Evolutionary conservation across 768 basidiomycete genomes (phyloP).

Genomic region (Mycena metata): DNA sequence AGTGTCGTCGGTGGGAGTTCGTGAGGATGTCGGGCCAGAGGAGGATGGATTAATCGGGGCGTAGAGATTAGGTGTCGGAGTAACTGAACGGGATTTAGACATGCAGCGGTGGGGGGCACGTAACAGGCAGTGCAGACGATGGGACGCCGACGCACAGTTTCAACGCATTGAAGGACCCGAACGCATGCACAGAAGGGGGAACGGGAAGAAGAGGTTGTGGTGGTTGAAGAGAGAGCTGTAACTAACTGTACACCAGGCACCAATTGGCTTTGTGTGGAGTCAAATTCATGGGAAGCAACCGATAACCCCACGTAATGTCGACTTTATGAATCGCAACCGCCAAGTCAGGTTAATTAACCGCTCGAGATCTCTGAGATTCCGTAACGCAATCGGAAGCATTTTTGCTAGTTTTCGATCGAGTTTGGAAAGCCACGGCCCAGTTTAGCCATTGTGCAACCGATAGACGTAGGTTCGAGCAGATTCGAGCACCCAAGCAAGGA

Average conservation of each 20-base stretch:
- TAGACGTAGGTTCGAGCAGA: background rate
- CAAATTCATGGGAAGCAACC: slow-evolving; percentile 34
- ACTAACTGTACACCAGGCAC: slow-evolving; percentile 20
- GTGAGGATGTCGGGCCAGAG: slow-evolving; percentile 57
- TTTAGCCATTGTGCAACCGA: background rate
- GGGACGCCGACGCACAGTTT: slow-evolving; percentile 35
- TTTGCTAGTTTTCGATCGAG: background rate
- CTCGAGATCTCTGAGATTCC: slow-evolving; percentile 19
- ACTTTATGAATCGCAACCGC: slow-evolving; percentile 36
- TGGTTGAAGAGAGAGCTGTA: slow-evolving; percentile 10
- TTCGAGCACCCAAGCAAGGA: too few relatives aligned
- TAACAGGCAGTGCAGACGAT: slow-evolving; percentile 35
- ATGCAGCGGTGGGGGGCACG: slow-evolving; percentile 54
- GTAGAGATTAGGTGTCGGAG: slow-evolving; percentile 58
- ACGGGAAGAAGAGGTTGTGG: slow-evolving; percentile 22
- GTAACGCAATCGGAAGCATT: slow-evolving; percentile 32
- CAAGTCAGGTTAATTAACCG: slow-evolving; percentile 28
- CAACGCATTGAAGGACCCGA: slow-evolving; percentile 35
- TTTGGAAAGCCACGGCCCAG: slow-evolving; percentile 1
- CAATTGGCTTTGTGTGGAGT: slow-evolving; percentile 19
- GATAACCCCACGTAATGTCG: slow-evolving; percentile 35
- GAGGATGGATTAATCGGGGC: slow-evolving; percentile 52
- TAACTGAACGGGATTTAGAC: slow-evolving; percentile 63
- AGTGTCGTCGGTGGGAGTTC: slow-evolving; percentile 55
- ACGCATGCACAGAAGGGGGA: slow-evolving; percentile 28